These are phyloP conservation scores for Phytopythium cucurbitacearum DNA, from an alignment of 352 stramenopile species.

Conservation along the genomic window DNA sequence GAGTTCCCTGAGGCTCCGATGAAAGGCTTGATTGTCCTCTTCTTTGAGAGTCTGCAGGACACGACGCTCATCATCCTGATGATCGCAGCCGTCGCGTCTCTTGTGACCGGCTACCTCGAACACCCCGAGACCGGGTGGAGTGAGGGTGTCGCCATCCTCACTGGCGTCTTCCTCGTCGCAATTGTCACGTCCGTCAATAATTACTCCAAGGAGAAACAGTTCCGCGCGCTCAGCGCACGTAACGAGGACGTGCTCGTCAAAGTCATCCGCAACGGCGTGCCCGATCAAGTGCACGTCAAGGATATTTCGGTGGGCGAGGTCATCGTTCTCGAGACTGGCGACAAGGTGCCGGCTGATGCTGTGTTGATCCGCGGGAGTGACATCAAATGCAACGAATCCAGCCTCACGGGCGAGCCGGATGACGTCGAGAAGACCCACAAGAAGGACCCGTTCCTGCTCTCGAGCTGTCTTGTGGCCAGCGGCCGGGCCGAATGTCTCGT, in stretches of 20 bases:
- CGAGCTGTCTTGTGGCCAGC: slow-evolving; percentile 72
- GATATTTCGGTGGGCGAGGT: slow-evolving; percentile 86
- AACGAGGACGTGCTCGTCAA: slow-evolving; percentile 88
- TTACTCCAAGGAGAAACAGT: slow-evolving; percentile 94
- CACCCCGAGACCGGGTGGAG: slow-evolving; percentile 88
- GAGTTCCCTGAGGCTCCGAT: slow-evolving; percentile 73
- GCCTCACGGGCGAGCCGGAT: slow-evolving; percentile 95
- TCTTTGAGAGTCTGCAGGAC: slow-evolving; percentile 87
- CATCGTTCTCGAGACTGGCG: slow-evolving; percentile 90
- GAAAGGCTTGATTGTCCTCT: slow-evolving; percentile 75
- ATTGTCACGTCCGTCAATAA: slow-evolving; percentile 95
- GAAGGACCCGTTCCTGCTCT: slow-evolving; percentile 87
- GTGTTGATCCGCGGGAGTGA: slow-evolving; percentile 90
- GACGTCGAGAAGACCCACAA: slow-evolving; percentile 82
- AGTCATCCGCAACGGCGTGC: slow-evolving; percentile 63
- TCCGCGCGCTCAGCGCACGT: slow-evolving; percentile 78
- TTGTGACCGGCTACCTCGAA: slow-evolving; percentile 78
- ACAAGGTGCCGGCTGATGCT: slow-evolving; percentile 94
- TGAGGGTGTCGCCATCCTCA: slow-evolving; percentile 93
- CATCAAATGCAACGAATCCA: slow-evolving; percentile 94
- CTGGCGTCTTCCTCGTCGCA: slow-evolving; percentile 91
- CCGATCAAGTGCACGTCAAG: slow-evolving; percentile 60
- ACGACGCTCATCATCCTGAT: slow-evolving; percentile 90
- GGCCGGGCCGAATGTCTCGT: slow-evolving; percentile 76
- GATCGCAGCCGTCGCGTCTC: slow-evolving; percentile 78